A percentile compares a stretch with the other conserved stretches of the same genome.
These are phyloP conservation scores for Cercospora sesami DNA, from an alignment of 2,329 filamentous ascomycete species.

Conservation along the genomic window DNA sequence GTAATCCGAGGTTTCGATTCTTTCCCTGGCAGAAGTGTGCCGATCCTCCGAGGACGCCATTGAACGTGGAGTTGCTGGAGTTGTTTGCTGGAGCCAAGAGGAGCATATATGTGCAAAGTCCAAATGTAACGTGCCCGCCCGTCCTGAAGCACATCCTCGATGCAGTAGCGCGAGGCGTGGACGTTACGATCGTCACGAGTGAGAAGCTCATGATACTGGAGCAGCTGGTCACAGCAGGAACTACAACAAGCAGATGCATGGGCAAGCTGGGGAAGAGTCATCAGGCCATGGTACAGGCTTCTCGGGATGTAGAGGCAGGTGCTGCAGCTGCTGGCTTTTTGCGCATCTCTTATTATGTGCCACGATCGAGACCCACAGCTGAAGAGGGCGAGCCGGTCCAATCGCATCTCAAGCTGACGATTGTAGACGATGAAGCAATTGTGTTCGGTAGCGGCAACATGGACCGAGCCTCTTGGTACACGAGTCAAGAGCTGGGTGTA, in stretches of 20 bases:
- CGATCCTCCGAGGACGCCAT: conserved; percentile 61
- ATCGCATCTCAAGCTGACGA: conserved; percentile 74
- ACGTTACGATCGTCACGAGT: conserved; percentile 53
- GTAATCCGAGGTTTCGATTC: conserved; percentile 64
- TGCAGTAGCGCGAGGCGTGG: conserved; percentile 65
- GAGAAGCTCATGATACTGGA: conserved; percentile 58
- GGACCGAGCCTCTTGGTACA: conserved; percentile 83
- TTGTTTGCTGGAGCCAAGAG: conserved; percentile 59
- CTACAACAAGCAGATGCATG: conserved; percentile 67
- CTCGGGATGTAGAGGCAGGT: conserved; percentile 48
- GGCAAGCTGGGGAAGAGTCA: conserved; percentile 60
- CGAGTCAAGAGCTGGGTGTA: conserved; percentile 78
- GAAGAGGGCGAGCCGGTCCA: conserved; percentile 59
- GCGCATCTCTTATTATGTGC: conserved; percentile 60
- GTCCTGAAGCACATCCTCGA: conserved; percentile 62
- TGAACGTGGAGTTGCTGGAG: conserved; percentile 65
- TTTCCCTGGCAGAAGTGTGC: conserved; percentile 54
- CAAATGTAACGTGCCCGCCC: conserved; percentile 70
- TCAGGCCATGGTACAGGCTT: conserved; percentile 34
- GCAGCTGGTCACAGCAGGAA: conserved; percentile 77
- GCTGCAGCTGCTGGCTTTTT: conserved; percentile 51
- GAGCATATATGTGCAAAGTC: conserved; percentile 70
- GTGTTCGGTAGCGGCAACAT: conserved; percentile 80
- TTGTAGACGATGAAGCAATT: conserved; percentile 67
- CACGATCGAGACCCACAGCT: conserved; percentile 41